These are phyloP conservation scores for Schizosaccharomyces lindneri DNA, from an alignment of 805 yeast species.

Conservation along the genomic window DNA sequence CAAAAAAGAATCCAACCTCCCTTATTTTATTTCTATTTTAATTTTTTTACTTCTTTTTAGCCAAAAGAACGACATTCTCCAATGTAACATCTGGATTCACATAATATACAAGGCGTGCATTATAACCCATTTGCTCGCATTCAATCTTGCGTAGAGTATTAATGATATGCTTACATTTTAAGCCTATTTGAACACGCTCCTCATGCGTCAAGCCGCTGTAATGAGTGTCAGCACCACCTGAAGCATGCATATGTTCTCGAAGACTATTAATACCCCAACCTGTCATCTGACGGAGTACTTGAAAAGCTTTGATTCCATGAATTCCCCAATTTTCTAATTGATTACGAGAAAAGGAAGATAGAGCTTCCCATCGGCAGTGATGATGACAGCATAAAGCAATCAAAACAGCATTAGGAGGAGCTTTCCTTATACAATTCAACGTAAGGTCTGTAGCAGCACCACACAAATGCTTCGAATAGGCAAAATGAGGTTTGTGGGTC, in stretches of 20 bases:
- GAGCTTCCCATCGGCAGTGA: not conserved
- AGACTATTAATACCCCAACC: not conserved
- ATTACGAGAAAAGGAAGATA: not conserved
- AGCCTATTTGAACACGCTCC: not conserved
- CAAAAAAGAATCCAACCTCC: too few relatives aligned
- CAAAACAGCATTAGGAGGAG: not conserved
- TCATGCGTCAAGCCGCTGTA: not conserved
- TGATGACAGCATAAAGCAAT: constrained; percentile 1
- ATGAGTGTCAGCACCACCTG: not conserved
- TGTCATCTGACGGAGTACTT: not conserved
- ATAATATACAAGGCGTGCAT: not conserved
- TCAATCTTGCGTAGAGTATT: not conserved
- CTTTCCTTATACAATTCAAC: not conserved
- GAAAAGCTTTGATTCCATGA: not conserved
- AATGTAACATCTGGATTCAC: not conserved
- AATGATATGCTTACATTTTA: not conserved
- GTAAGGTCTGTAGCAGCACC: constrained; percentile 1
- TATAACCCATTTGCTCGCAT: not conserved
- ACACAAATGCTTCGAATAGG: not conserved
- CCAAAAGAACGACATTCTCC: not conserved
- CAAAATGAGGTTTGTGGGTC: not conserved
- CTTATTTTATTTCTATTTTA: too few relatives aligned
- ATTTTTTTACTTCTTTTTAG: not conserved
- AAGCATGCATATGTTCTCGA: not conserved
- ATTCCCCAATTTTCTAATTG: not conserved